Conservation (phyloP, 2,329 filamentous ascomycete species). For the Colletotrichum salicis region DNA sequence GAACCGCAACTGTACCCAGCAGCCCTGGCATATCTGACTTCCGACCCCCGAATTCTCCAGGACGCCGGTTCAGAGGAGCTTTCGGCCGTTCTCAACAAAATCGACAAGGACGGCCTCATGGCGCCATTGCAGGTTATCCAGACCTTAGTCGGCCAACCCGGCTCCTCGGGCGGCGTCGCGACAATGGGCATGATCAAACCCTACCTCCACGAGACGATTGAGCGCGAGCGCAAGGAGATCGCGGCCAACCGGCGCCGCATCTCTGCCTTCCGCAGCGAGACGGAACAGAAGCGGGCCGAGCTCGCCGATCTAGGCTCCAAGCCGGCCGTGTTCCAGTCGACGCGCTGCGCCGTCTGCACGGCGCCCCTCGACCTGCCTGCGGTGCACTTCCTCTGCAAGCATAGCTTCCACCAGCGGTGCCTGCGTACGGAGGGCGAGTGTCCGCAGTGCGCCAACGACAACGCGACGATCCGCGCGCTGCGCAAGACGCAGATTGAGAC, state of each 20-base stretch:
- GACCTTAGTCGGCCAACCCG: conserved; percentile 75
- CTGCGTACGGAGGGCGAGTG: conserved; percentile 76
- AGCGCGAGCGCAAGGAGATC: conserved; percentile 88
- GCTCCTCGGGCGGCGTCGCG: conserved; percentile 69
- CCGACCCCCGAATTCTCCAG: conserved; percentile 80
- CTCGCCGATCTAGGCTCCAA: conserved; percentile 81
- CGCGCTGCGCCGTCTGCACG: conserved; percentile 85
- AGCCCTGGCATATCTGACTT: conserved; percentile 92
- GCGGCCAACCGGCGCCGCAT: conserved; percentile 82
- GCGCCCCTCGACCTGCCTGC: conserved; percentile 84
- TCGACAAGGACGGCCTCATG: conserved; percentile 92
- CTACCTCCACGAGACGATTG: conserved; percentile 89
- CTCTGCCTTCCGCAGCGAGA: conserved; percentile 84
- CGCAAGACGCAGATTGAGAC: conserved; percentile 87
- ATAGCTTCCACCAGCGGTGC: conserved; percentile 94
- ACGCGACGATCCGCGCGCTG: conserved; percentile 89
- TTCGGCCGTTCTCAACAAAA: conserved; percentile 81
- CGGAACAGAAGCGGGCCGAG: conserved; percentile 80
- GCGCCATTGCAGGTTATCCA: conserved; percentile 97
- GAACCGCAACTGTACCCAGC: conserved; percentile 94
- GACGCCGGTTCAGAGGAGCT: conserved; percentile 89
- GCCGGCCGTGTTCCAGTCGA: conserved; percentile 89
- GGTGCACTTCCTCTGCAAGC: conserved; percentile 97
- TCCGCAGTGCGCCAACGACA: conserved; percentile 83
- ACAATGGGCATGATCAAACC: conserved; percentile 98